phyloP scores from a whole-genome alignment of 345 rosid species.

The Mallotus nudiflorus region DNA sequence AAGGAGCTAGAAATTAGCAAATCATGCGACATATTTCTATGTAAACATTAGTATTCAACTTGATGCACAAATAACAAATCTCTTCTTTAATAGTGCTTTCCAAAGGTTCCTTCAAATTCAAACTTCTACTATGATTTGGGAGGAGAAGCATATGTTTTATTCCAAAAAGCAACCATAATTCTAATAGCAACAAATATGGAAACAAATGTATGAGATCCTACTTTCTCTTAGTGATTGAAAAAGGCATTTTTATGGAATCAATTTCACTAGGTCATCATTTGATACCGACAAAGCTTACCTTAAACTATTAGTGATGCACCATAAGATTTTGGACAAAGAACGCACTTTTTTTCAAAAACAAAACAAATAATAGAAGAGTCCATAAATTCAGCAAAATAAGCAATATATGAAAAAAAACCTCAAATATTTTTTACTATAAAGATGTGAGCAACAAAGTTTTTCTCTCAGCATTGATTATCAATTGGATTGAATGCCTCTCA shows the following conservation, averaged over 20 bases:
- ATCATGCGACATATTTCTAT: background rate
- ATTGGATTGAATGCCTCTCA: constrained; percentile 33
- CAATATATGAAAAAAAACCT: constrained; percentile 38
- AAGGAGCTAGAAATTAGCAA: constrained; percentile 5
- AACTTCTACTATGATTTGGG: constrained; percentile 41
- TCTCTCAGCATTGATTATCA: constrained; percentile 35
- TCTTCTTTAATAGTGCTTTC: constrained; percentile 37
- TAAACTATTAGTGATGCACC: background rate
- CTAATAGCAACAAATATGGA: constrained; percentile 3
- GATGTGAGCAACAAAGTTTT: constrained; percentile 38
- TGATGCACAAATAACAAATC: constrained; percentile 43
- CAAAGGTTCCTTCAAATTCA: constrained; percentile 27
- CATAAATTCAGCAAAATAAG: background rate
- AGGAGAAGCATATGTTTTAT: constrained; percentile 9
- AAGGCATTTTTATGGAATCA: constrained; percentile 57
- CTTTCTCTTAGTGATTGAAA: constrained; percentile 55
- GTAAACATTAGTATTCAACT: background rate
- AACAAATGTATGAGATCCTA: constrained; percentile 45
- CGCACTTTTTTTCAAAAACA: too few relatives aligned
- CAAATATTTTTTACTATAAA: constrained; percentile 63
- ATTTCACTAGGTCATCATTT: constrained; percentile 26
- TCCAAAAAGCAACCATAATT: constrained; percentile 8
- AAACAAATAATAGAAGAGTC: too few relatives aligned
- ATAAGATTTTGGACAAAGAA: too few relatives aligned
- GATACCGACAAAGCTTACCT: constrained; percentile 44